Base-by-base conservation (phyloP, 106 monocot genomes). In the Dioscorea alata region DNA sequence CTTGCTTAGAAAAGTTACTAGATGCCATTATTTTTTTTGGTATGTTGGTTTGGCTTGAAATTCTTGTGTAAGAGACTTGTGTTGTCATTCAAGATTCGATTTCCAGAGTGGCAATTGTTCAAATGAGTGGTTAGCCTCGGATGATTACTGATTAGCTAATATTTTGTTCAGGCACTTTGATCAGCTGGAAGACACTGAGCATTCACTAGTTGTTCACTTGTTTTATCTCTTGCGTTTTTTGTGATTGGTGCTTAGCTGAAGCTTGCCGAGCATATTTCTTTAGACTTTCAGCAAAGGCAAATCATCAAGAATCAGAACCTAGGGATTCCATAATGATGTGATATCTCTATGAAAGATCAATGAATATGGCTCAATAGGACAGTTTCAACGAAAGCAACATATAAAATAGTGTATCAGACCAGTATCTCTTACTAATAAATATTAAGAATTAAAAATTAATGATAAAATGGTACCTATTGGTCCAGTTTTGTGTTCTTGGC, bases 401-500 rank as follows among this genome's bases (percentile, higher is more conserved):
- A 63, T 8, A 12, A 63, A 32, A 32, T 31, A 16, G 16, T 13
- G 25, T 25, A 31, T 14, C 28, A 28, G 28, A 28, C 28, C 28
- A 28, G 33, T 32, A 14, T 33, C 25, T 28, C 33, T 33, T 16
- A 31, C 9, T 63, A 28, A 8, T 13, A 12, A 63, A 16, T 33
- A 63, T 23, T 28, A 5, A 14, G 13, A 14, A 61, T 21, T 22
- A 61, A 61, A n/a, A 13, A 15, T 51, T 56, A 16, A 23, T 58
- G 28, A 48, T 60, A 75, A 5, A 17, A 70, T 49, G 34, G 68
- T 92, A 99, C 97, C 97, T 71, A 84, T 85, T 8, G 99, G 91
- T 33, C 99, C 99, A 62, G 77, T 83, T 60, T 88, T 88, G 67
- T 93, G 75, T 18, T 85, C 81, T 23, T 76, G 74, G 77, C 83